These are phyloP conservation scores for Conoideocrella luteorostrata DNA, from an alignment of 2,329 filamentous ascomycete species.

Conservation along the genomic window DNA sequence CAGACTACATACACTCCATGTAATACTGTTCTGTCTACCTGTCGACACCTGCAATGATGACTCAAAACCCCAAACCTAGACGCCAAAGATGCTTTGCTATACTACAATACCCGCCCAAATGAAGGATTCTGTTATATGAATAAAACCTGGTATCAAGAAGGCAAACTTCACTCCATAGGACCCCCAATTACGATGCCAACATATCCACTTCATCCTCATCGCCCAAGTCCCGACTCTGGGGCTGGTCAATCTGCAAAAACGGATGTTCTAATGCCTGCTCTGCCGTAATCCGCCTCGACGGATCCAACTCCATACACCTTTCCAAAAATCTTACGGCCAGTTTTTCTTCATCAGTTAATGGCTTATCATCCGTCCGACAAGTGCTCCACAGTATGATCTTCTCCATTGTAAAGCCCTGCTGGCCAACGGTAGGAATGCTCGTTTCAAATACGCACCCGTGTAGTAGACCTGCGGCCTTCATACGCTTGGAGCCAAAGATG, in stretches of 20 bases:
- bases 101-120: background rate
- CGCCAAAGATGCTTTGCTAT: constrained; percentile 5
- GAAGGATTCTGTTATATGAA: background rate
- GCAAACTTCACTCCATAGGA: background rate
- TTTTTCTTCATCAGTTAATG: constrained; percentile 60
- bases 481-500: constrained; percentile 80
- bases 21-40: too few relatives aligned
- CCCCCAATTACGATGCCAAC: constrained; percentile 24
- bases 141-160: constrained; percentile 3
- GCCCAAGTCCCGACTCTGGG: constrained; percentile 21
- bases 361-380: constrained; percentile 57
- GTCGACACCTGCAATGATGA: too few relatives aligned
- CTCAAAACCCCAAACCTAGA: background rate
- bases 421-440: constrained; percentile 83
- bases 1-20: too few relatives aligned
- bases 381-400: constrained; percentile 96
- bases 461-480: constrained; percentile 74
- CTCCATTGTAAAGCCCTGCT: constrained; percentile 78
- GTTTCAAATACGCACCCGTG: constrained; percentile 92
- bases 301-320: constrained; percentile 70
- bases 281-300: constrained; percentile 65
- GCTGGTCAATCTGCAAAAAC: constrained; percentile 45
- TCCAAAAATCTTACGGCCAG: constrained; percentile 67
- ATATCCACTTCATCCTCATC: constrained; percentile 53
- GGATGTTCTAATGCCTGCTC: constrained; percentile 67